These are phyloP conservation scores for Metschnikowia dekortorum DNA, from an alignment of 805 yeast species.

Conservation along the genomic window DNA sequence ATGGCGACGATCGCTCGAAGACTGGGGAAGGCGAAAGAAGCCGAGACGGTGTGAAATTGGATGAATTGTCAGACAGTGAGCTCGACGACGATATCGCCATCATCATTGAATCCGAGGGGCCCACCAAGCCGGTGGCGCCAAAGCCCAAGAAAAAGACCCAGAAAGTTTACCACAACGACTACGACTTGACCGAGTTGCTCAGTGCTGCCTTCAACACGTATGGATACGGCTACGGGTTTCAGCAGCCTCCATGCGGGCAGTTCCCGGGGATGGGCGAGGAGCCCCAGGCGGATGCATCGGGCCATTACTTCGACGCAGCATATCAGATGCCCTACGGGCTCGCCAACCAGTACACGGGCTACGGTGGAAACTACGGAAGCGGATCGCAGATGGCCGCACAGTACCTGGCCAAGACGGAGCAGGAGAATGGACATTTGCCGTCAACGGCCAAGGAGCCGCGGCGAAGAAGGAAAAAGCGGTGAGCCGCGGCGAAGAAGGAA, in stretches of 20 bases:
- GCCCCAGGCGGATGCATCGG: background rate
- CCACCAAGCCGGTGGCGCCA: background rate
- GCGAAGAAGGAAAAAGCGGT: background rate
- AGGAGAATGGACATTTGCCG: constrained; percentile 51
- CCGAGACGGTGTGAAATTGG: background rate
- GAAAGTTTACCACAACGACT: constrained; percentile 9
- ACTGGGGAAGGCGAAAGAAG: background rate
- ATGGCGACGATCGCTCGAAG: background rate
- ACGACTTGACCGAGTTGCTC: constrained; percentile 8
- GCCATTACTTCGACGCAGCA: background rate
- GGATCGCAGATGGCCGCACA: constrained; percentile 79
- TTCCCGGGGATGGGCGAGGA: background rate
- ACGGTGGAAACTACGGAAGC: background rate
- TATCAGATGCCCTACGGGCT: background rate
- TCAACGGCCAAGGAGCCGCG: constrained; percentile 10
- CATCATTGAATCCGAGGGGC: constrained; percentile 30
- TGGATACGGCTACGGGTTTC: background rate
- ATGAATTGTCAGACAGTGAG: constrained; percentile 17
- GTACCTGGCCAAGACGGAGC: constrained; percentile 68
- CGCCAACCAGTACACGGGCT: constrained; percentile 4
- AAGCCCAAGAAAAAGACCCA: constrained; percentile 5
- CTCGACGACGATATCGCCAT: constrained; percentile 33
- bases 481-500: background rate
- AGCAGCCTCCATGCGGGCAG: background rate
- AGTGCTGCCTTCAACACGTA: constrained; percentile 9